These are phyloP conservation scores for Bisporella sp. DNA, from an alignment of 2,329 filamentous ascomycete genomes.

Conservation along the genomic window DNA sequence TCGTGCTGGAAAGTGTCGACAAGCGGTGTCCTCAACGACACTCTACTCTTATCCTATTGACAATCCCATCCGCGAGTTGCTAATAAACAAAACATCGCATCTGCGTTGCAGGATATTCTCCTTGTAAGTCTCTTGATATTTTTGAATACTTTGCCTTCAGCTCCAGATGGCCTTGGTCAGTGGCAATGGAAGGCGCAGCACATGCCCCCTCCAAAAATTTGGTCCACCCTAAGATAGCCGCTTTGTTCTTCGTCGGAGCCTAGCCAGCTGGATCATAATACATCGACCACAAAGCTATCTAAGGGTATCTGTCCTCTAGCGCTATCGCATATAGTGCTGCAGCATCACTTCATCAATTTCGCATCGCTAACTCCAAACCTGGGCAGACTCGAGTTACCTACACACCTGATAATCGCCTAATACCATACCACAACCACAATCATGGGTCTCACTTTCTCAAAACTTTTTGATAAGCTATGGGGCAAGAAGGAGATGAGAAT, in stretches of 20 bases:
- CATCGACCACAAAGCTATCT: not conserved
- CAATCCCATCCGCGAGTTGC: too few species aligned
- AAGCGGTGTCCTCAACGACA: too few species aligned
- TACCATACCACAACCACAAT: conserved; percentile 44
- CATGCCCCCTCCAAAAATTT: conserved; percentile 6
- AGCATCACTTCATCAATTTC: conserved; percentile 5
- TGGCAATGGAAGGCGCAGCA: conserved; percentile 12
- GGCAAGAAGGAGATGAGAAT: conserved; percentile 99
- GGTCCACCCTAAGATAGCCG: not conserved
- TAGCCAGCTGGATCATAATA: conserved; percentile 1
- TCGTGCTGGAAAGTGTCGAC: too few species aligned
- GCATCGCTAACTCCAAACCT: conserved; percentile 11
- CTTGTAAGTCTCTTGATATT: too few species aligned
- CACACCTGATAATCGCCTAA: conserved; percentile 30
- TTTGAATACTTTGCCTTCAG: not conserved
- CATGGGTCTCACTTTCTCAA: conserved; percentile 98
- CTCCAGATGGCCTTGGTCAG: conserved; percentile 3
- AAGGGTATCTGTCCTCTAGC: conserved; percentile 21
- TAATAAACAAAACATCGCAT: too few species aligned
- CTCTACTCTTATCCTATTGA: too few species aligned
- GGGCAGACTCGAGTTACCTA: conserved; percentile 11
- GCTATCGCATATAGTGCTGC: conserved; percentile 12
- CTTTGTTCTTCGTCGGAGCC: conserved; percentile 3
- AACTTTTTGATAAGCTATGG: conserved; percentile 93
- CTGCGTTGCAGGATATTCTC: not conserved